Conservation (phyloP, 2,329 filamentous ascomycete species). For the Aureobasidium leucospermi region DNA sequence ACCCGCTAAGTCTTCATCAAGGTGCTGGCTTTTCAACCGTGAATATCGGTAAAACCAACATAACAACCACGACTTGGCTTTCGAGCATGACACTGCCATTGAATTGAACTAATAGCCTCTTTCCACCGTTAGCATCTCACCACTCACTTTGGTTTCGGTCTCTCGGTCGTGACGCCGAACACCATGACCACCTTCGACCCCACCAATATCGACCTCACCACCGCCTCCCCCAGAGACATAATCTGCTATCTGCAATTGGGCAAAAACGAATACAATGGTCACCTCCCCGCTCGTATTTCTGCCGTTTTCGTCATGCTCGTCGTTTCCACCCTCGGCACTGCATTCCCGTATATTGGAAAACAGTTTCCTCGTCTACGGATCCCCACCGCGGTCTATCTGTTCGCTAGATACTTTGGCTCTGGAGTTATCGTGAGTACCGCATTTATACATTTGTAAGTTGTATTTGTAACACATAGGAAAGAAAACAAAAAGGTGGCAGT, state of each 20-base stretch:
- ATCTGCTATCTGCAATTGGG: background rate
- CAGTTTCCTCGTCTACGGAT: constrained; percentile 25
- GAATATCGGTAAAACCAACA: background rate
- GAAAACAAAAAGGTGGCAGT: too few relatives aligned
- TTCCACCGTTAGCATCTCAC: background rate
- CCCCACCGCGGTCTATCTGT: constrained; percentile 54
- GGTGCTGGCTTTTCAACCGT: background rate
- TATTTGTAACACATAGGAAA: too few relatives aligned
- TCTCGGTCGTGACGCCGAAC: too few relatives aligned
- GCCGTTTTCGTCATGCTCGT: constrained; percentile 39
- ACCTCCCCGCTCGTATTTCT: constrained; percentile 36
- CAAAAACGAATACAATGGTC: background rate
- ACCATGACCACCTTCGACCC: background rate
- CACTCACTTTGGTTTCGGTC: too few relatives aligned
- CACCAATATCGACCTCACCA: background rate
- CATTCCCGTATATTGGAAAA: constrained; percentile 39
- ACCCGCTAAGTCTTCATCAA: background rate
- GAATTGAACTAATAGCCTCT: too few relatives aligned
- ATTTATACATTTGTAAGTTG: constrained; percentile 39
- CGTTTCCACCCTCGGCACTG: constrained; percentile 33
- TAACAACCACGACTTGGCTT: background rate
- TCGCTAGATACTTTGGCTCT: constrained; percentile 87
- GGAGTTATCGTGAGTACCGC: constrained; percentile 90
- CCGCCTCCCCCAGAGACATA: background rate
- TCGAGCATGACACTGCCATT: too few relatives aligned